A percentile compares a stretch with the other conserved stretches of the same genome.
Conservation (phyloP, 1,139 yeast species). For the Candida freyschussii region DNA sequence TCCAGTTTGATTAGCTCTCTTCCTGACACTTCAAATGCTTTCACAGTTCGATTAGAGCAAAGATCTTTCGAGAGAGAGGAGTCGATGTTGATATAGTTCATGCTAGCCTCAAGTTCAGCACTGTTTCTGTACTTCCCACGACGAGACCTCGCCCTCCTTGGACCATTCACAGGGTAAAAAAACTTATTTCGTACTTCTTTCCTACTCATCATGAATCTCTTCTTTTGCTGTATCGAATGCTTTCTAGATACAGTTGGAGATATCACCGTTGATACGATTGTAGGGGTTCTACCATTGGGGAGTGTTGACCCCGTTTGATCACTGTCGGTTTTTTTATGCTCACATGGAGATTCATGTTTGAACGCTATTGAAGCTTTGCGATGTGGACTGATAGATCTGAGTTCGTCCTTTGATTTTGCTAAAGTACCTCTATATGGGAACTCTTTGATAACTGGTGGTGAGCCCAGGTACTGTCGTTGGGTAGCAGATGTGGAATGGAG, state of each 20-base stretch:
- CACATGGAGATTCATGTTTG: conserved; percentile 2
- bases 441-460: conserved; percentile 10
- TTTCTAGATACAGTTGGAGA: conserved; percentile 16
- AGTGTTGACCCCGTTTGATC: background rate
- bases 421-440: conserved; percentile 8
- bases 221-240: conserved; percentile 15
- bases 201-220: conserved; percentile 20
- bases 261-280: conserved; percentile 17
- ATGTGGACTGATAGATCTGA: background rate
- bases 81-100: conserved; percentile 22
- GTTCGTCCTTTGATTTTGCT: conserved; percentile 1
- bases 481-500: too few relatives aligned
- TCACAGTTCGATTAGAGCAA: conserved; percentile 16
- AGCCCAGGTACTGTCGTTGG: conserved; percentile 9
- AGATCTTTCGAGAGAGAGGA: conserved; percentile 21
- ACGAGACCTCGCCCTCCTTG: conserved; percentile 18
- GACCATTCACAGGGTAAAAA: conserved; percentile 24
- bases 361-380: conserved; percentile 6
- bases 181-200: conserved; percentile 18
- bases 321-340: conserved; percentile 2
- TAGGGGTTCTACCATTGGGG: conserved; percentile 18
- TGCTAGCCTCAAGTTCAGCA: conserved; percentile 19
- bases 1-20: conserved; percentile 13
- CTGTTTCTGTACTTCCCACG: conserved; percentile 23
- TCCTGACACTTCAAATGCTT: conserved; percentile 8